These are phyloP conservation scores for Tulasnella sp. DNA, from an alignment of 768 basidiomycete genomes.

Conservation along the genomic window DNA sequence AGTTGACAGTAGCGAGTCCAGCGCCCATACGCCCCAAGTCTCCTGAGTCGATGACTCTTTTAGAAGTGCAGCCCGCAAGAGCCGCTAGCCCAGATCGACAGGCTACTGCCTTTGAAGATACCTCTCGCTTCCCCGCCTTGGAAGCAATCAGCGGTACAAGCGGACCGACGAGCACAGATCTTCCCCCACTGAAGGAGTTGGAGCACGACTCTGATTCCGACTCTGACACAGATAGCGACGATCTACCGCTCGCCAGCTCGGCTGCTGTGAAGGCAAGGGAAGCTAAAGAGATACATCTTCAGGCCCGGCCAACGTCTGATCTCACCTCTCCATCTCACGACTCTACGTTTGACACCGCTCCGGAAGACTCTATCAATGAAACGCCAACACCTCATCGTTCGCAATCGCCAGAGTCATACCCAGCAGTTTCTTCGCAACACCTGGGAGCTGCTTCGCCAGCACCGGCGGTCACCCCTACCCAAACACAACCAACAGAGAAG, in stretches of 20 bases:
- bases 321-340: constrained; percentile 18
- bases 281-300: constrained; percentile 19
- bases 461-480: neutral
- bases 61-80: neutral
- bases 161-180: neutral
- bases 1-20: neutral
- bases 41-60: neutral
- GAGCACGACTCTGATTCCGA: constrained; percentile 24
- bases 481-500: neutral
- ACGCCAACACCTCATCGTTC: neutral
- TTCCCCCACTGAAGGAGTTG: constrained; percentile 22
- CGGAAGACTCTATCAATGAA: constrained; percentile 21
- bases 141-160: neutral
- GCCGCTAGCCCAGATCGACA: neutral
- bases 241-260: constrained; percentile 2
- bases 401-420: neutral
- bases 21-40: neutral
- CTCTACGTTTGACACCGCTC: constrained; percentile 39
- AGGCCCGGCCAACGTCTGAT: constrained; percentile 28
- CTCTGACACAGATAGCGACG: constrained; percentile 17
- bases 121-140: constrained; percentile 13
- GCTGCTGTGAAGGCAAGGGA: constrained; percentile 18
- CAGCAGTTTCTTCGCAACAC: neutral
- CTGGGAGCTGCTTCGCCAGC: neutral
- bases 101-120: neutral